Percentiles rank a stretch among this genome's conserved stretches.
phyloP scores from a whole-genome alignment of 2,329 filamentous ascomycete species.

The Aspergillus novoparasiticus region DNA sequence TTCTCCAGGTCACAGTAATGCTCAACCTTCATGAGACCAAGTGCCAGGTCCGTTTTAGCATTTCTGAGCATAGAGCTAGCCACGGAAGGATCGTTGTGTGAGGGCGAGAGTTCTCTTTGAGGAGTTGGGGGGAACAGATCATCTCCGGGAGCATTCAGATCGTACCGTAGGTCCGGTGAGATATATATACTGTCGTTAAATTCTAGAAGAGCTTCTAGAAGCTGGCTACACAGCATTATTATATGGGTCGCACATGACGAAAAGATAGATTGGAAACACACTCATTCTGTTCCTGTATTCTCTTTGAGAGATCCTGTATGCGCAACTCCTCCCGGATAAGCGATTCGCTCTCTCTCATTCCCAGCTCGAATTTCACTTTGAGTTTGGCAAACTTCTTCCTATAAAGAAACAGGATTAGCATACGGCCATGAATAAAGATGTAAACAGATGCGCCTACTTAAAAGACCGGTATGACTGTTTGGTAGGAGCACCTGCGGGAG shows the following conservation, averaged over 20 bases:
- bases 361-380: slow-evolving; percentile 78
- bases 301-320: slow-evolving; percentile 76
- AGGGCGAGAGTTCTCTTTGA: slow-evolving; percentile 40
- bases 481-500: slow-evolving; percentile 38
- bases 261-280: slow-evolving; percentile 51
- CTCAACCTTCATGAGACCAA: slow-evolving; percentile 37
- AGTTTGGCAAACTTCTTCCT: slow-evolving; percentile 88
- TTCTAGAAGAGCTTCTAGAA: slow-evolving; percentile 86
- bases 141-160: slow-evolving; percentile 57
- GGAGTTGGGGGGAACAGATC: slow-evolving; percentile 53
- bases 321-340: slow-evolving; percentile 77
- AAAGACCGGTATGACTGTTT: slow-evolving; percentile 66
- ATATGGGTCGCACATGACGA: not conserved
- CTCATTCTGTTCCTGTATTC: slow-evolving; percentile 91
- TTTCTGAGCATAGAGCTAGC: slow-evolving; percentile 42
- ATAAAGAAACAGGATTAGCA: slow-evolving; percentile 12
- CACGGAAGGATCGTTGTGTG: slow-evolving; percentile 32
- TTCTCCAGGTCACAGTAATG: slow-evolving; percentile 44
- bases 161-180: slow-evolving; percentile 71
- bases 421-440: not conserved
- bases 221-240: slow-evolving; percentile 61
- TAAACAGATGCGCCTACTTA: slow-evolving; percentile 52
- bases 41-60: slow-evolving; percentile 40
- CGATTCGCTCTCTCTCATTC: slow-evolving; percentile 69
- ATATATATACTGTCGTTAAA: slow-evolving; percentile 84